Conservation (phyloP, 345 rosid species). For the Arabis hirsuta region DNA sequence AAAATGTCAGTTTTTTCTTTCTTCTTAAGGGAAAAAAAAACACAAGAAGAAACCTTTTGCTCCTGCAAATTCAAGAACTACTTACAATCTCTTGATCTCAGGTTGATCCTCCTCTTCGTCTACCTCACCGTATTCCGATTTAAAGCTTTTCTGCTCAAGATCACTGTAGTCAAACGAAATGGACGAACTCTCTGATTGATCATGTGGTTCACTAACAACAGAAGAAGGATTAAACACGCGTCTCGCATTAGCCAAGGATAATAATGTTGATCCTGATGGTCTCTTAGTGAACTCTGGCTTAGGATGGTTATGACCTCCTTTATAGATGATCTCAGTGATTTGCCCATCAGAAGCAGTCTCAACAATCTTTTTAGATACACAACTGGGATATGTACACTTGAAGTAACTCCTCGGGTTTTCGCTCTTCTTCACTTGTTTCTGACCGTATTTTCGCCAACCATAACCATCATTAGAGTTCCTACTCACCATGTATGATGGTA, state of each 20-base stretch:
- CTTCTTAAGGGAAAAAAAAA: too few relatives aligned
- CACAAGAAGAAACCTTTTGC: not conserved
- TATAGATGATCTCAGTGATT: conserved; percentile 92
- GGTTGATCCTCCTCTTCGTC: conserved; percentile 82
- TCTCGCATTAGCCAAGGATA: conserved; percentile 34
- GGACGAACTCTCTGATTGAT: conserved; percentile 83
- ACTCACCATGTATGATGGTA: conserved; percentile 51
- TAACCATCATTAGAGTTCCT: conserved; percentile 87
- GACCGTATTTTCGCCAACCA: conserved; percentile 97
- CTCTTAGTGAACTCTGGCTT: conserved; percentile 85
- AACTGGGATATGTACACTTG: conserved; percentile 88
- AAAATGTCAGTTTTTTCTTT: conserved; percentile 12
- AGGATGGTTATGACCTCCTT: conserved; percentile 94
- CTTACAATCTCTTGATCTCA: conserved; percentile 85
- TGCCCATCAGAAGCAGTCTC: conserved; percentile 90
- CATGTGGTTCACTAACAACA: conserved; percentile 49
- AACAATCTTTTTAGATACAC: conserved; percentile 93
- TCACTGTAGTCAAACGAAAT: conserved; percentile 74
- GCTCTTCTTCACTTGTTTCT: conserved; percentile 94
- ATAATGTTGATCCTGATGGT: conserved; percentile 55
- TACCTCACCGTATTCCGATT: conserved; percentile 60
- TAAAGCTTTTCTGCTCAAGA: conserved; percentile 66
- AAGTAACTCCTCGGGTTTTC: conserved; percentile 97
- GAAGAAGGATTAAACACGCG: conserved; percentile 44
- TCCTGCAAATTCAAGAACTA: conserved; percentile 21